These are phyloP conservation scores for Candida buenavistaensis DNA, from an alignment of 1,139 yeast genomes.

Conservation along the genomic window DNA sequence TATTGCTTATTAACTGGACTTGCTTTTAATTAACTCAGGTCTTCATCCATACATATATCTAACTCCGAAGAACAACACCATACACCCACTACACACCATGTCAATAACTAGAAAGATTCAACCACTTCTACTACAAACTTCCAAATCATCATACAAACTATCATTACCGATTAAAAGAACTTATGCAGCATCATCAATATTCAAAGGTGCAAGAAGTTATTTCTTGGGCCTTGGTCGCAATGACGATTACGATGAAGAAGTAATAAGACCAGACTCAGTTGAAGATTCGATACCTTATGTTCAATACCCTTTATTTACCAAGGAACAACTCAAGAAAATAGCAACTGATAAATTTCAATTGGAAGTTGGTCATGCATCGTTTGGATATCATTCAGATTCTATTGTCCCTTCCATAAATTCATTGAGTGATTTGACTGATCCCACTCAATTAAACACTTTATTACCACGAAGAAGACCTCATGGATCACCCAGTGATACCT, in stretches of 20 bases:
- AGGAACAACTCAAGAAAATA: conserved; percentile 38
- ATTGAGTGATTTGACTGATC: conserved; percentile 52
- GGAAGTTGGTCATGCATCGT: conserved; percentile 47
- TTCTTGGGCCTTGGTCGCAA: conserved; percentile 24
- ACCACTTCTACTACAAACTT: too few species aligned
- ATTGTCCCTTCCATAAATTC: conserved; percentile 48
- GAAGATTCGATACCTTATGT: conserved; percentile 40
- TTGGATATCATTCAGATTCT: conserved; percentile 47
- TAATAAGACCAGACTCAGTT: conserved; percentile 13
- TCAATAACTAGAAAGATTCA: too few species aligned
- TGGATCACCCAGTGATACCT: conserved; percentile 55
- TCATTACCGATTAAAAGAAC: neutral
- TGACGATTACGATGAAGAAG: conserved; percentile 8
- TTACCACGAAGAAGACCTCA: conserved; percentile 54
- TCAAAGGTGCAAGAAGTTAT: conserved; percentile 29
- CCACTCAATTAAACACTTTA: conserved; percentile 45
- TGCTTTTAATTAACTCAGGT: too few species aligned
- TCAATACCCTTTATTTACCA: conserved; percentile 42
- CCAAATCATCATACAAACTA: too few species aligned
- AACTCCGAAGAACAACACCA: neutral
- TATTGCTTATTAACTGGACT: neutral
- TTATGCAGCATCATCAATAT: conserved; percentile 12
- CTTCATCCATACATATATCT: neutral
- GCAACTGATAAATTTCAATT: conserved; percentile 44
- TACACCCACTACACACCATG: neutral